These are phyloP conservation scores for Erodium chrysanthum DNA, from an alignment of 441 rosid species.

Conservation along the genomic window DNA sequence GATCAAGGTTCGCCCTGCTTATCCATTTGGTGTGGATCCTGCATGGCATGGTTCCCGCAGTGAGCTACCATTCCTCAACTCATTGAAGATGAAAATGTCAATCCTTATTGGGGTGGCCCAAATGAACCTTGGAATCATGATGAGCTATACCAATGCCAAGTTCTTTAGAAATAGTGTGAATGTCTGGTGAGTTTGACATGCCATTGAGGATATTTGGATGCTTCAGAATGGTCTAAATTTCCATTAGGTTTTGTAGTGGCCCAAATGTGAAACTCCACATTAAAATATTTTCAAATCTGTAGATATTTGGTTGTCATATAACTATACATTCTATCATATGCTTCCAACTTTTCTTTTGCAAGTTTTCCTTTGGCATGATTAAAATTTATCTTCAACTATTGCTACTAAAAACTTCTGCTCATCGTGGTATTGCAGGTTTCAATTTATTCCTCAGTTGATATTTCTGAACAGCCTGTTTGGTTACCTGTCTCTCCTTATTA, in stretches of 20 bases:
- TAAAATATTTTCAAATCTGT: not conserved
- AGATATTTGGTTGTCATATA: not conserved
- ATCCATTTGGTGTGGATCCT: slow-evolving; percentile 95
- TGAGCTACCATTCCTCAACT: slow-evolving; percentile 86
- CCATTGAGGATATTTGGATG: not conserved
- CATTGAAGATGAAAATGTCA: slow-evolving; percentile 97
- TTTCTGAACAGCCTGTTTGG: slow-evolving; percentile 87
- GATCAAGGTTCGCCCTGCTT: slow-evolving; percentile 54
- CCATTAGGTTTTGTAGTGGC: not conserved
- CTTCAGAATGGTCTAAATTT: not conserved
- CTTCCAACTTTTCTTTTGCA: not conserved
- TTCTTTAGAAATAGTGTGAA: slow-evolving; percentile 52
- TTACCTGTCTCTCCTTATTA: slow-evolving; percentile 68
- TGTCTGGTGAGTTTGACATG: slow-evolving; percentile 41
- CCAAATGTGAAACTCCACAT: not conserved
- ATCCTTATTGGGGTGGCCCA: slow-evolving; percentile 89
- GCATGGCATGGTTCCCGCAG: slow-evolving; percentile 82
- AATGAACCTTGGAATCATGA: slow-evolving; percentile 88
- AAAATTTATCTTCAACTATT: not conserved
- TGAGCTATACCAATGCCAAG: slow-evolving; percentile 74
- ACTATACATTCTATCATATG: not conserved
- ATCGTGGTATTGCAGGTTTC: slow-evolving; percentile 44
- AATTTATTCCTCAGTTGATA: slow-evolving; percentile 82
- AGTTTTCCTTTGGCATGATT: not conserved
- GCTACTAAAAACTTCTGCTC: not conserved